These are phyloP conservation scores for Phytophthora sansomeana DNA, from an alignment of 352 stramenopile genomes.

Conservation along the genomic window DNA sequence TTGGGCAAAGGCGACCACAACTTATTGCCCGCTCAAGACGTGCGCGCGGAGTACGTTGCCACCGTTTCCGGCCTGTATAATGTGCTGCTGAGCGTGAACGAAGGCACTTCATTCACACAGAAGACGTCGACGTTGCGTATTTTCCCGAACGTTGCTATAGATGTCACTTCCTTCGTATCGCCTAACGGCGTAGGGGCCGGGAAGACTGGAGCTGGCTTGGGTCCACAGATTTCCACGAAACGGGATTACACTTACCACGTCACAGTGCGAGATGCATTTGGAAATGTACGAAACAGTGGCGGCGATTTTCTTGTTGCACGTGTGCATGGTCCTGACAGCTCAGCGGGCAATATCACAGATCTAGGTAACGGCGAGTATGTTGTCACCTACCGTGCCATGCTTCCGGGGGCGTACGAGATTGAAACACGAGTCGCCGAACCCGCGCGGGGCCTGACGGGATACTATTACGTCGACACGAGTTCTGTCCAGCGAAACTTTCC, in stretches of 20 bases:
- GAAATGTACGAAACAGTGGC: slow-evolving; percentile 47
- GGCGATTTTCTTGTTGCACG: slow-evolving; percentile 49
- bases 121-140: slow-evolving; percentile 43
- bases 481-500: slow-evolving; percentile 26
- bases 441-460: slow-evolving; percentile 36
- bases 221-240: slow-evolving; percentile 35
- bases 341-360: slow-evolving; percentile 41
- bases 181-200: slow-evolving; percentile 13
- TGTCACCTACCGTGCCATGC: slow-evolving; percentile 42
- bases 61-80: slow-evolving; percentile 40
- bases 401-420: slow-evolving; percentile 54
- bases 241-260: slow-evolving; percentile 42
- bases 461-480: slow-evolving; percentile 46
- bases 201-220: slow-evolving; percentile 32
- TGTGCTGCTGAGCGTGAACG: slow-evolving; percentile 47
- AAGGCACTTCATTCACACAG: slow-evolving; percentile 31
- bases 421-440: slow-evolving; percentile 47
- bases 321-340: slow-evolving; percentile 40
- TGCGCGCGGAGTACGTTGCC: slow-evolving; percentile 42
- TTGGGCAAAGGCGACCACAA: slow-evolving; percentile 14
- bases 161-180: slow-evolving; percentile 43
- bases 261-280: slow-evolving; percentile 51
- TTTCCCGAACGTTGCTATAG: slow-evolving; percentile 40
- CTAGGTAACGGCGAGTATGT: slow-evolving; percentile 52
- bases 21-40: slow-evolving; percentile 14